A percentile compares a stretch with the other conserved stretches of the same genome.
phyloP scores from a whole-genome alignment of 202 grass and related monocot genomes.

The Digitaria exilis region DNA sequence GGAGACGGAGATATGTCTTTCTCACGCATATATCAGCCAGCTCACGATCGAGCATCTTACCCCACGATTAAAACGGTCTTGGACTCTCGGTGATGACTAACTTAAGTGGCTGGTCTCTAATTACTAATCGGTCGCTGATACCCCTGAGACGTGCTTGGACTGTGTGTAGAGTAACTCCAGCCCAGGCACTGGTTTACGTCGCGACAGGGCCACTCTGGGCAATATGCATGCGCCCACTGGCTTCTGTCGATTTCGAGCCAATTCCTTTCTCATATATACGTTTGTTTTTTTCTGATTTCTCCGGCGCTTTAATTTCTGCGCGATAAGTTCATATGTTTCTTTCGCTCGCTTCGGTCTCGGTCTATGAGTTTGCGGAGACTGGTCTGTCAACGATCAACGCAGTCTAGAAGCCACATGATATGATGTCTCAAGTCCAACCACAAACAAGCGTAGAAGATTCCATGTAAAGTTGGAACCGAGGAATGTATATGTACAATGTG shows the following conservation, averaged over 20 bases:
- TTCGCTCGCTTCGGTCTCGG: slow-evolving; percentile 15
- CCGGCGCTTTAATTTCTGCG: neutral
- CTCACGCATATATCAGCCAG: neutral
- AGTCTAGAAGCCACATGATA: slow-evolving; percentile 15
- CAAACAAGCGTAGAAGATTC: neutral
- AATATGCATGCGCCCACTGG: neutral
- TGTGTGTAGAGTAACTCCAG: neutral
- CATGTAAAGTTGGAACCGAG: neutral
- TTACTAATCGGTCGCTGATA: neutral
- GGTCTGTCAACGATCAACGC: slow-evolving; percentile 3
- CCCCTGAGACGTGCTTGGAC: slow-evolving; percentile 14
- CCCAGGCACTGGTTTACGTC: neutral
- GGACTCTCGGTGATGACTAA: neutral
- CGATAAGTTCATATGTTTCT: neutral
- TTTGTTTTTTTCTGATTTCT: neutral
- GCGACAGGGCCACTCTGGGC: neutral
- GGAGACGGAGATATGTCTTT: neutral
- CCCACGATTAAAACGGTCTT: neutral
- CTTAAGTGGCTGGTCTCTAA: too few species aligned
- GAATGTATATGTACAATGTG: neutral
- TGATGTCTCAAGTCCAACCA: neutral
- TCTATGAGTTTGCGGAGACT: slow-evolving; percentile 2
- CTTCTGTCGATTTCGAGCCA: neutral
- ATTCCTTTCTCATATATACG: neutral
- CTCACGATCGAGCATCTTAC: neutral